Conservation (phyloP, 495 filamentous ascomycete genomes). For the Aspergillus homomorphus region DNA sequence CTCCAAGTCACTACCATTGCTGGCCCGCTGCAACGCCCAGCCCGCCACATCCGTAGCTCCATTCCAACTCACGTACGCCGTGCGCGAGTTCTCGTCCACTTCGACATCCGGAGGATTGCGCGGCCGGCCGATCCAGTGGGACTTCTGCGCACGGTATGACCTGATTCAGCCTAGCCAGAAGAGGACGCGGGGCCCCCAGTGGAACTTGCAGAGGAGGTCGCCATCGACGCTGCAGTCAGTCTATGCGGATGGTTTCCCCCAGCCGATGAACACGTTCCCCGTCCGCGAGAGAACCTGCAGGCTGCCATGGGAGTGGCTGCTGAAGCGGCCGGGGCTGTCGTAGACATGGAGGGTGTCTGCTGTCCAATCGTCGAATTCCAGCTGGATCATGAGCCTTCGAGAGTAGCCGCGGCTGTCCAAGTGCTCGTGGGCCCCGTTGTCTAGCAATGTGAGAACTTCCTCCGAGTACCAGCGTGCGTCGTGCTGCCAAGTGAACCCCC, state of each 20-base stretch:
- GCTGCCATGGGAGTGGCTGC: constrained; percentile 49
- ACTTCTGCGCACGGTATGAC: constrained; percentile 20
- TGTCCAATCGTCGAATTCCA: constrained; percentile 30
- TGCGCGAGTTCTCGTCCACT: constrained; percentile 8
- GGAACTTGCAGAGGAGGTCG: constrained; percentile 33
- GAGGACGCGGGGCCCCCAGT: constrained; percentile 11
- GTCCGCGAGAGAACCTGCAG: constrained; percentile 43
- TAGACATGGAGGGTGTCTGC: constrained; percentile 31
- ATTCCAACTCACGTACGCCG: constrained; percentile 30
- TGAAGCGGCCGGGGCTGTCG: constrained; percentile 33
- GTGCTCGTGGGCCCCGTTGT: constrained; percentile 37
- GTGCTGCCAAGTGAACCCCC: constrained; percentile 49
- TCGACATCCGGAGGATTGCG: constrained; percentile 9
- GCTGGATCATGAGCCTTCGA: constrained; percentile 11
- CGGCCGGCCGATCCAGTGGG: constrained; percentile 20
- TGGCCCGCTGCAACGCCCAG: constrained; percentile 12
- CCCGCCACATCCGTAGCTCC: constrained; percentile 29
- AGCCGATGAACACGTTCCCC: constrained; percentile 49
- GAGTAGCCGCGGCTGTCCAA: constrained; percentile 1
- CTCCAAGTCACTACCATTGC: neutral
- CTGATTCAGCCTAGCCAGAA: constrained; percentile 16
- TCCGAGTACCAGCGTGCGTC: constrained; percentile 42
- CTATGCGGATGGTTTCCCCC: constrained; percentile 44
- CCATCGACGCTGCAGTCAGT: constrained; percentile 49
- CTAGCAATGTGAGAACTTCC: constrained; percentile 39